These are phyloP conservation scores for Sarocladium oryzae DNA, from an alignment of 2,329 filamentous ascomycete genomes.

Conservation along the genomic window DNA sequence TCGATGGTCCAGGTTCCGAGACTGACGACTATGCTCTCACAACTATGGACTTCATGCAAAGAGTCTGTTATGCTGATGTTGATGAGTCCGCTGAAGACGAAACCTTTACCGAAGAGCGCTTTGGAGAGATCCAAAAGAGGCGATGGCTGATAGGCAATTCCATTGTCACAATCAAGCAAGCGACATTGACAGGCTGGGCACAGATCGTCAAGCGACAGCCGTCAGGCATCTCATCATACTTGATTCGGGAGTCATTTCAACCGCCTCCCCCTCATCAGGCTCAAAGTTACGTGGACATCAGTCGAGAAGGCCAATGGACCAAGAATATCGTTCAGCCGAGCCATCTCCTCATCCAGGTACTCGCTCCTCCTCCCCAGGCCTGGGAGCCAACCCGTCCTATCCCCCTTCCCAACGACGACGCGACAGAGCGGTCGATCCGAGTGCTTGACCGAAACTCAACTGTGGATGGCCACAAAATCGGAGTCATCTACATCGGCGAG, in stretches of 20 bases:
- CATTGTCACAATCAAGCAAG: slow-evolving; percentile 68
- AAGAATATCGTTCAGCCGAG: slow-evolving; percentile 63
- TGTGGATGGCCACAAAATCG: slow-evolving; percentile 92
- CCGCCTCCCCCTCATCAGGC: slow-evolving; percentile 52
- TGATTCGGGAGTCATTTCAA: slow-evolving; percentile 52
- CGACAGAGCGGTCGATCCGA: slow-evolving; percentile 65
- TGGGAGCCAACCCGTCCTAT: slow-evolving; percentile 61
- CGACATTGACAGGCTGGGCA: slow-evolving; percentile 58
- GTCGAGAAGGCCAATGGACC: slow-evolving; percentile 44
- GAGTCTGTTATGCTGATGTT: slow-evolving; percentile 77
- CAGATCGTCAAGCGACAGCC: slow-evolving; percentile 66
- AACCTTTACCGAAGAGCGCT: slow-evolving; percentile 56
- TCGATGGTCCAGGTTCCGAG: slow-evolving; percentile 59
- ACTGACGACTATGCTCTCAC: slow-evolving; percentile 91
- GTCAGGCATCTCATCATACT: slow-evolving; percentile 57
- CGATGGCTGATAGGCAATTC: slow-evolving; percentile 69
- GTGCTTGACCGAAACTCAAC: slow-evolving; percentile 83
- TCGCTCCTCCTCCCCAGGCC: slow-evolving; percentile 55
- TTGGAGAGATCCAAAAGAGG: slow-evolving; percentile 60
- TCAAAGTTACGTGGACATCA: slow-evolving; percentile 39
- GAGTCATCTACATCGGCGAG: slow-evolving; percentile 87
- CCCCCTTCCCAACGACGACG: slow-evolving; percentile 64
- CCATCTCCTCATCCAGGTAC: slow-evolving; percentile 63
- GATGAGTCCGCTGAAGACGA: slow-evolving; percentile 66
- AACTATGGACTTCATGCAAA: slow-evolving; percentile 90